Conservation (phyloP, 345 rosid genomes). For the Gossypium mustelinum region DNA sequence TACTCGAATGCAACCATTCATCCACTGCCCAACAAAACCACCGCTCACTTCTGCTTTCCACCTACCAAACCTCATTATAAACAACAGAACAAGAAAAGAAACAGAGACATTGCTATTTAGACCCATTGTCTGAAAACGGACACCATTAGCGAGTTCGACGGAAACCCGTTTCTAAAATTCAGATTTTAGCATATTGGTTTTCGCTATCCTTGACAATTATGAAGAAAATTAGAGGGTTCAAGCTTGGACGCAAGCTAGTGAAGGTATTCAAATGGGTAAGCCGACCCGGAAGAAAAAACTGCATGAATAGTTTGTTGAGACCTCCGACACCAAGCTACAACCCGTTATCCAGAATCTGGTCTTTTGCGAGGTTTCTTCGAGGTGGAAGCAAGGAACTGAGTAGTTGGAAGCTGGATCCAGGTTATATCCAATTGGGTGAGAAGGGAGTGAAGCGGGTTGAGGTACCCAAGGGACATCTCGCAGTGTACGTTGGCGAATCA, state of each 20-base stretch:
- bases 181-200: neutral
- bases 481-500: conserved; percentile 65
- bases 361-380: conserved; percentile 33
- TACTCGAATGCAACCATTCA: too few species aligned
- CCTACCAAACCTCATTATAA: neutral
- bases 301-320: neutral
- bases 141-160: neutral
- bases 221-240: conserved; percentile 48
- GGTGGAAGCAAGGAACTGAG: conserved; percentile 37
- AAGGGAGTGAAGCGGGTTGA: conserved; percentile 19
- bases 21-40: too few species aligned
- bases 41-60: too few species aligned
- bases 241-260: conserved; percentile 41
- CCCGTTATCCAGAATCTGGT: conserved; percentile 35
- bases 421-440: conserved; percentile 37
- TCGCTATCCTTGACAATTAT: conserved; percentile 13
- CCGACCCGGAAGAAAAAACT: conserved; percentile 31
- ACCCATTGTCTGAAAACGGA: neutral
- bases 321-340: conserved; percentile 14
- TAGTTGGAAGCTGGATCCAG: conserved; percentile 25
- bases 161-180: neutral
- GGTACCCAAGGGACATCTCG: conserved; percentile 74
- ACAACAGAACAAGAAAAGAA: neutral
- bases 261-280: conserved; percentile 40
- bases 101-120: neutral